phyloP scores from a whole-genome alignment of 164 flowering plant species.

The Macadamia tetraphylla region DNA sequence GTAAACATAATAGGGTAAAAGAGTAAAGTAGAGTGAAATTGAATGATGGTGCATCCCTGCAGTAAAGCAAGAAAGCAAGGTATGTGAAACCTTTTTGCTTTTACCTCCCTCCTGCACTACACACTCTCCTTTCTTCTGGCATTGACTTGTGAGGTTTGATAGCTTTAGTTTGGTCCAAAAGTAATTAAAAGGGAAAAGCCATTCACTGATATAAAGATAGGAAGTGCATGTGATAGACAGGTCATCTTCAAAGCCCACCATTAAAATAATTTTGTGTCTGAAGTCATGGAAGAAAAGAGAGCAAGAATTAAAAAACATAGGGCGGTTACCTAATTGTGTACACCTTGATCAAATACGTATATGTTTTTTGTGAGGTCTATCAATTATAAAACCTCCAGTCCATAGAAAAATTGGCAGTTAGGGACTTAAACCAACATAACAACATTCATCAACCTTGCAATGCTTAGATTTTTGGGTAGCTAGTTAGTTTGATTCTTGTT shows the following conservation, averaged over 20 bases:
- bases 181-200: neutral
- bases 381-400: too few relatives aligned
- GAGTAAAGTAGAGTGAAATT: neutral
- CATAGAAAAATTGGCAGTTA: too few relatives aligned
- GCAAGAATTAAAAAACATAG: neutral
- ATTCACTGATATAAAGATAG: conserved; percentile 9
- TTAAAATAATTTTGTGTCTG: too few relatives aligned
- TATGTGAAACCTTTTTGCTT: conserved; percentile 3
- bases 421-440: too few relatives aligned
- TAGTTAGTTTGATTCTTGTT: too few relatives aligned
- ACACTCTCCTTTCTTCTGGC: neutral
- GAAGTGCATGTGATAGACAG: conserved; percentile 16
- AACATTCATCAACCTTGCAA: too few relatives aligned
- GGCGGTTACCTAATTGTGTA: neutral
- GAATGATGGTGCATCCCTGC: conserved; percentile 6
- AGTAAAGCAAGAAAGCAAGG: conserved; percentile 5
- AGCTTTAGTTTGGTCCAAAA: conserved; percentile 1
- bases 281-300: neutral
- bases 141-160: neutral
- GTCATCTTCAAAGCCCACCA: conserved; percentile 11
- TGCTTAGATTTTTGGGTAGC: too few relatives aligned
- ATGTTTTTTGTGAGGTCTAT: too few relatives aligned
- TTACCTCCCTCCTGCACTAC: neutral
- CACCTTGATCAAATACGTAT: too few relatives aligned
- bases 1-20: neutral